A percentile compares a stretch with the other conserved stretches of the same genome.
Conservation (phyloP, 192 early-diverging fungal genomes). For the Diversispora epigaea region DNA sequence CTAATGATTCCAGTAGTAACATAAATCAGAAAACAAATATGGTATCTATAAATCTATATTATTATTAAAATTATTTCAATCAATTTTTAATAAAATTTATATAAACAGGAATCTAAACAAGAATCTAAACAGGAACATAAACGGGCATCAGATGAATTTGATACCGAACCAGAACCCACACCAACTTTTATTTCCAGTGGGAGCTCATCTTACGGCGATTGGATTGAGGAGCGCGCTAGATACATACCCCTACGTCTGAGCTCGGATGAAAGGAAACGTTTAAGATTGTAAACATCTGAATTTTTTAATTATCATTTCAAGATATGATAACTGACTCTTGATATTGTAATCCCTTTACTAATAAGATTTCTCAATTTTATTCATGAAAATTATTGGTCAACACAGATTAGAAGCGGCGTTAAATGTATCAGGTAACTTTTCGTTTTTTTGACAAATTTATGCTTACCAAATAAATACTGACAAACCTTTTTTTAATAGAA, state of each 20-base stretch:
- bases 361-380: too few species aligned
- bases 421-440: slow-evolving; percentile 62
- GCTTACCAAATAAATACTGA: background rate
- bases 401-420: slow-evolving; percentile 84
- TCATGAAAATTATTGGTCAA: background rate
- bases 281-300: slow-evolving; percentile 69
- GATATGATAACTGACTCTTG: too few species aligned
- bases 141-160: background rate
- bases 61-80: slow-evolving; percentile 9
- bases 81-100: background rate
- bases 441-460: background rate
- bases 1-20: background rate
- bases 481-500: slow-evolving; percentile 36
- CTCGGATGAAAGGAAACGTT: slow-evolving; percentile 85
- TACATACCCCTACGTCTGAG: slow-evolving; percentile 93
- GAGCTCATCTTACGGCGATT: slow-evolving; percentile 65
- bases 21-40: background rate
- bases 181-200: slow-evolving; percentile 31
- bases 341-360: too few species aligned
- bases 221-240: slow-evolving; percentile 84
- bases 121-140: background rate
- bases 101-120: background rate
- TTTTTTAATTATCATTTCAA: background rate
- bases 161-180: background rate
- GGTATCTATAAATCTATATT: slow-evolving; percentile 7